A percentile compares a stretch with the other conserved stretches of the same genome.
phyloP scores from a whole-genome alignment of 306 rosid species.

The Quercus wislizeni region DNA sequence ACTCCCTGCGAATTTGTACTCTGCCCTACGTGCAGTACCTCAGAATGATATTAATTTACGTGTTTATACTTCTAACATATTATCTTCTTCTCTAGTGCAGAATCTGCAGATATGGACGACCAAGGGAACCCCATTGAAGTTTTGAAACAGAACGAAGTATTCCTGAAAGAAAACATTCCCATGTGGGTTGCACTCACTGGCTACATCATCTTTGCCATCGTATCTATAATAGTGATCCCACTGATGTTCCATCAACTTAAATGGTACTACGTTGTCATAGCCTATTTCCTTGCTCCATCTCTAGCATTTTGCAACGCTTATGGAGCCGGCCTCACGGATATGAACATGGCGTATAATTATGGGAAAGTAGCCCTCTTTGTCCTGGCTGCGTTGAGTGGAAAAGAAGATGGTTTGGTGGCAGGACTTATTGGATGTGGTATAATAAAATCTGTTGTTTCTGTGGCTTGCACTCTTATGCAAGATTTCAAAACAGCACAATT shows the following conservation, averaged over 20 bases:
- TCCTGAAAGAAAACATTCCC: constrained; percentile 67
- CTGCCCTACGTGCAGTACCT: too few species aligned
- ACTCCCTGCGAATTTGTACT: too few species aligned
- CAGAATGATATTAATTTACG: not conserved
- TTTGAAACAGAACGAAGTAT: constrained; percentile 46
- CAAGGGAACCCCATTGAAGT: constrained; percentile 25
- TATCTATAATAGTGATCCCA: constrained; percentile 61
- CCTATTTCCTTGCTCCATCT: constrained; percentile 71
- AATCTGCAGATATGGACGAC: constrained; percentile 25
- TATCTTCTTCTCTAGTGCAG: not conserved
- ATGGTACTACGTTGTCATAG: constrained; percentile 44
- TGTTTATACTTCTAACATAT: not conserved
- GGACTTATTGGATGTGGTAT: constrained; percentile 83
- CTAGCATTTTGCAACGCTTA: constrained; percentile 94
- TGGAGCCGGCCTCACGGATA: constrained; percentile 91
- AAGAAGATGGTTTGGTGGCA: constrained; percentile 40
- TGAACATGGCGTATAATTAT: constrained; percentile 95
- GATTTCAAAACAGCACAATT: constrained; percentile 88
- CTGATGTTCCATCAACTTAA: constrained; percentile 55
- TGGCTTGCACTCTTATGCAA: constrained; percentile 88
- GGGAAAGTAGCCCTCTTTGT: constrained; percentile 83
- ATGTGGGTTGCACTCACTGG: constrained; percentile 45
- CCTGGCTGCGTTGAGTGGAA: constrained; percentile 59
- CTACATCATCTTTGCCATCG: constrained; percentile 25
- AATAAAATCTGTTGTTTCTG: constrained; percentile 64